These are phyloP conservation scores for Suaeda aralocaspica DNA, from an alignment of 148 eudicot genomes.

Conservation along the genomic window DNA sequence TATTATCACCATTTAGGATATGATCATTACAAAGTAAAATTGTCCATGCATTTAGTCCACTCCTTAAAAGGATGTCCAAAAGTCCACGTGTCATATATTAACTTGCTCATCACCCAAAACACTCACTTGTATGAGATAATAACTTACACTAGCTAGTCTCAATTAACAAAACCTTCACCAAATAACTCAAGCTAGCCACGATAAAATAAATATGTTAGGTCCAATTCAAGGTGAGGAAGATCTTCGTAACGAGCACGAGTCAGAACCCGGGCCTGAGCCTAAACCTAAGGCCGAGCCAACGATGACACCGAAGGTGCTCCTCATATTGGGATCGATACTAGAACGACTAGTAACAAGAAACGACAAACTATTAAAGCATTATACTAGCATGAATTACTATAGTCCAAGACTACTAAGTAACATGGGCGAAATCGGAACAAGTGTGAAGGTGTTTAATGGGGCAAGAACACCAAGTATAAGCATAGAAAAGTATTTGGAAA, in stretches of 20 bases:
- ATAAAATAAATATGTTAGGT: not conserved
- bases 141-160: not conserved
- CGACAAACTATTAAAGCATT: constrained; percentile 33
- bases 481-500: constrained; percentile 73
- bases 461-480: constrained; percentile 72
- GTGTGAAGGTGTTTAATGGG: constrained; percentile 70
- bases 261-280: not conserved
- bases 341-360: constrained; percentile 74
- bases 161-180: not conserved
- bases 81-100: not conserved
- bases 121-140: too few species aligned
- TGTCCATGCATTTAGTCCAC: constrained; percentile 5
- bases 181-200: not conserved
- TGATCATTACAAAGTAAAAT: too few species aligned
- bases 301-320: constrained; percentile 54
- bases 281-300: constrained; percentile 6
- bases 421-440: constrained; percentile 33
- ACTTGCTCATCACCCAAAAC: not conserved
- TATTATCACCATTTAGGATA: too few species aligned
- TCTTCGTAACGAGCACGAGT: not conserved
- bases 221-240: not conserved
- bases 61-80: not conserved
- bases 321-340: constrained; percentile 50
- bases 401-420: not conserved
- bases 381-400: not conserved